A percentile compares a stretch with the other conserved stretches of the same genome.
These are phyloP conservation scores for Tripterygium wilfordii DNA, from an alignment of 177 flowering plant genomes.

Conservation along the genomic window DNA sequence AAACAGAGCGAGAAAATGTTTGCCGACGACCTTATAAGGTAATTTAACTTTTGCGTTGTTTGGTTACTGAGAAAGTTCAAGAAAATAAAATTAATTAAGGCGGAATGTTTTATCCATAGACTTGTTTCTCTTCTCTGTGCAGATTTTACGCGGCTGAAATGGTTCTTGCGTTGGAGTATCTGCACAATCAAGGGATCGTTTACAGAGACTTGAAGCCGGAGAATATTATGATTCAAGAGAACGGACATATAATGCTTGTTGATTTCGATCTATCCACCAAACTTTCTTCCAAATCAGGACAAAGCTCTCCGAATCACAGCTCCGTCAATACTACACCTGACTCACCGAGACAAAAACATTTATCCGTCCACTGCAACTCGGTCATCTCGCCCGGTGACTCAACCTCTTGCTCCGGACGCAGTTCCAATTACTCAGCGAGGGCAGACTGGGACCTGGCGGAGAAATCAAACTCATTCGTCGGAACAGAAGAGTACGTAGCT, in stretches of 20 bases:
- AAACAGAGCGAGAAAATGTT: slow-evolving; percentile 78
- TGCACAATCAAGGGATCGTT: slow-evolving; percentile 65
- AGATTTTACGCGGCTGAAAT: slow-evolving; percentile 93
- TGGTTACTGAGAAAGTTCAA: neutral
- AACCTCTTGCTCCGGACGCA: neutral
- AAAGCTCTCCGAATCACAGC: neutral
- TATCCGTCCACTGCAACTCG: slow-evolving; percentile 16
- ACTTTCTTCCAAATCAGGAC: slow-evolving; percentile 28
- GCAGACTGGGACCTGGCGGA: slow-evolving; percentile 15
- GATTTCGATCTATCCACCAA: slow-evolving; percentile 86
- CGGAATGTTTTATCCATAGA: no score
- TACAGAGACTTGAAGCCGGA: slow-evolving; percentile 96
- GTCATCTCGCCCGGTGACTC: slow-evolving; percentile 28
- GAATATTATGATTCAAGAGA: slow-evolving; percentile 70
- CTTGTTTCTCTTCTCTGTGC: slow-evolving; percentile 1
- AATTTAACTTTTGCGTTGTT: neutral
- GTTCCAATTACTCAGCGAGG: neutral
- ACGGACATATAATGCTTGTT: slow-evolving; percentile 84
- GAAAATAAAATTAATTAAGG: neutral
- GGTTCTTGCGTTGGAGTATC: slow-evolving; percentile 76
- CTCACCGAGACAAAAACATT: slow-evolving; percentile 11
- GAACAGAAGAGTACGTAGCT: slow-evolving; percentile 91
- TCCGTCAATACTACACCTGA: neutral
- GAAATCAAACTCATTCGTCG: slow-evolving; percentile 86
- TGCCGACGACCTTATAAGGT: slow-evolving; percentile 77